phyloP scores from a whole-genome alignment of 2,329 filamentous ascomycete species.

The Phialophora expanda region DNA sequence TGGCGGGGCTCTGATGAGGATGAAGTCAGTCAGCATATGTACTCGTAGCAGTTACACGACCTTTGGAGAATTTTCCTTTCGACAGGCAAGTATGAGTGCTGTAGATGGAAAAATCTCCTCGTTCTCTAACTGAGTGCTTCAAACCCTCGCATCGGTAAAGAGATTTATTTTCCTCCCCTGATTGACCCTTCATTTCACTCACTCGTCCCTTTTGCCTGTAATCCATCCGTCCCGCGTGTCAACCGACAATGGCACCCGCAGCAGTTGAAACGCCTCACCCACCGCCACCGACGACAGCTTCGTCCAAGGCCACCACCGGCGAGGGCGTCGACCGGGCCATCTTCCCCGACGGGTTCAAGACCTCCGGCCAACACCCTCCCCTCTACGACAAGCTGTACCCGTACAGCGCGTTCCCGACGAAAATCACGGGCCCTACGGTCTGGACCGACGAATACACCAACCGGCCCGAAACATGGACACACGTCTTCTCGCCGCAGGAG shows the following conservation, averaged over 20 bases:
- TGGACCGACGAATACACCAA: conserved; percentile 72
- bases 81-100: neutral
- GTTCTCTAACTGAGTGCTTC: neutral
- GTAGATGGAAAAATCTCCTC: neutral
- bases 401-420: conserved; percentile 71
- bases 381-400: conserved; percentile 68
- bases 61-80: neutral
- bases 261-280: conserved; percentile 23
- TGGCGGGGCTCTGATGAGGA: conserved; percentile 5
- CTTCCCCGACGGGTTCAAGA: conserved; percentile 70
- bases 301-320: conserved; percentile 5
- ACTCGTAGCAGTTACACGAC: neutral
- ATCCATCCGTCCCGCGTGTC: neutral
- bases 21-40: conserved; percentile 16
- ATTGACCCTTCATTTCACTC: neutral
- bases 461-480: conserved; percentile 72
- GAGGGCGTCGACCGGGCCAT: conserved; percentile 33
- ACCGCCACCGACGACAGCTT: conserved; percentile 1
- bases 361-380: conserved; percentile 74
- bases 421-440: conserved; percentile 73
- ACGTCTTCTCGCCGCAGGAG: conserved; percentile 70
- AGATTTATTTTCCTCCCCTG: too few relatives aligned
- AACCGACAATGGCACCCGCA: conserved; percentile 27
- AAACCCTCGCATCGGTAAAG: too few relatives aligned
- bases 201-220: neutral